Evolutionary conservation across 306 rosid genomes (phyloP).

Genomic region (Ormosia semicastrata): DNA sequence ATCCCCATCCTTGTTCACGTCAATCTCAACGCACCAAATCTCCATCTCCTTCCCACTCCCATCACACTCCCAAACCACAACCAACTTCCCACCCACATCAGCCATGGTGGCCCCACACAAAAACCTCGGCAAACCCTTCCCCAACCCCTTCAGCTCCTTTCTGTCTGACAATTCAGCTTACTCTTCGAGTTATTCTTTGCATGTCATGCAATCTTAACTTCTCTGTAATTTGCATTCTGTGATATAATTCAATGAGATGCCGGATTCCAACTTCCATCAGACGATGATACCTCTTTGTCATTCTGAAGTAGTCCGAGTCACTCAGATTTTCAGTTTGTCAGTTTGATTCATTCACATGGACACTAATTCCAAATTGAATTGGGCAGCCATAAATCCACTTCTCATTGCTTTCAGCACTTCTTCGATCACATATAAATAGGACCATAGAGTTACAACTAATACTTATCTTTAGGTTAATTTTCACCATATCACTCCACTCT

Average conservation of each 20-base stretch:
- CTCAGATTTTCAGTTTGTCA: slow-evolving; percentile 9
- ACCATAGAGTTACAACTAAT: slow-evolving; percentile 13
- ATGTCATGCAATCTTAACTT: neutral
- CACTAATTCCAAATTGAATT: neutral
- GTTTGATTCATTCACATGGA: slow-evolving; percentile 1
- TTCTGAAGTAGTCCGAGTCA: slow-evolving; percentile 9
- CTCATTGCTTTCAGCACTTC: neutral
- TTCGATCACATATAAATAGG: slow-evolving; percentile 9
- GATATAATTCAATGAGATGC: neutral
- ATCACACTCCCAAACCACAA: slow-evolving; percentile 64
- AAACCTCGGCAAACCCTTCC: slow-evolving; percentile 57
- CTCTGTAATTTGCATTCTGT: neutral
- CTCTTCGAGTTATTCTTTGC: slow-evolving; percentile 5
- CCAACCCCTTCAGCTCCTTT: slow-evolving; percentile 59
- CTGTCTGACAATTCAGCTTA: neutral
- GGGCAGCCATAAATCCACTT: neutral
- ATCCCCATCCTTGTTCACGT: slow-evolving; percentile 29
- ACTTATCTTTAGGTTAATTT: neutral
- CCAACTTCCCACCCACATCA: slow-evolving; percentile 64
- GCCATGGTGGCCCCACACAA: slow-evolving; percentile 83
- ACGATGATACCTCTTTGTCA: slow-evolving; percentile 9
- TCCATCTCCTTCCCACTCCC: slow-evolving; percentile 50
- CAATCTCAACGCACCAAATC: slow-evolving; percentile 78
- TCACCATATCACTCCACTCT: slow-evolving; percentile 15
- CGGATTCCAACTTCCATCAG: slow-evolving; percentile 17